A percentile compares a stretch with the other conserved stretches of the same genome.
These are phyloP conservation scores for Xylona heveae DNA, from an alignment of 495 filamentous ascomycete species.

Conservation along the genomic window DNA sequence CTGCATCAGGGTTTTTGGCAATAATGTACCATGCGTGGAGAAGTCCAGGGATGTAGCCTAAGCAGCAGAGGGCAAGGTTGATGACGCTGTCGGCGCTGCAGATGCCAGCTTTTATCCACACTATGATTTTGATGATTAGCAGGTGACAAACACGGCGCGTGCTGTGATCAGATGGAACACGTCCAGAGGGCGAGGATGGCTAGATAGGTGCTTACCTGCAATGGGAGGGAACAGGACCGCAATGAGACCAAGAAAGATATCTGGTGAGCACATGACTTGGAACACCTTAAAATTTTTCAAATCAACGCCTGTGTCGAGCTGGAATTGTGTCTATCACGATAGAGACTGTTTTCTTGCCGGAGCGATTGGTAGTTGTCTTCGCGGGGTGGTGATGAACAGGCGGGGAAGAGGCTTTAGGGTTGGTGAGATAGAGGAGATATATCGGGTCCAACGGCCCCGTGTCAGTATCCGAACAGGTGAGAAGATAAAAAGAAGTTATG, in stretches of 20 bases:
- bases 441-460: too few species aligned
- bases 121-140: constrained; percentile 21
- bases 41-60: constrained; percentile 81
- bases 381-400: too few species aligned
- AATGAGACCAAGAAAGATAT: constrained; percentile 73
- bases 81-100: constrained; percentile 87
- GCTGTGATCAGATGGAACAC: constrained; percentile 6
- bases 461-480: too few species aligned
- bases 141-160: constrained; percentile 1
- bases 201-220: constrained; percentile 46
- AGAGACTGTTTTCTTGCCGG: too few species aligned
- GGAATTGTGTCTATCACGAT: too few species aligned
- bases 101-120: constrained; percentile 90
- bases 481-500: too few species aligned
- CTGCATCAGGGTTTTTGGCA: constrained; percentile 52
- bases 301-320: too few species aligned
- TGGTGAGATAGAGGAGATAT: too few species aligned
- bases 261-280: constrained; percentile 53
- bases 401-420: too few species aligned
- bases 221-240: constrained; percentile 89
- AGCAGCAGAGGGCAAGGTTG: constrained; percentile 76
- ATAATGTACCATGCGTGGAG: constrained; percentile 98
- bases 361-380: too few species aligned
- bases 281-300: too few species aligned
- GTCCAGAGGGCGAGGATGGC: constrained; percentile 8